These are phyloP conservation scores for Paramarasmius palmivorus DNA, from an alignment of 1,284 basidiomycete species.

Conservation along the genomic window DNA sequence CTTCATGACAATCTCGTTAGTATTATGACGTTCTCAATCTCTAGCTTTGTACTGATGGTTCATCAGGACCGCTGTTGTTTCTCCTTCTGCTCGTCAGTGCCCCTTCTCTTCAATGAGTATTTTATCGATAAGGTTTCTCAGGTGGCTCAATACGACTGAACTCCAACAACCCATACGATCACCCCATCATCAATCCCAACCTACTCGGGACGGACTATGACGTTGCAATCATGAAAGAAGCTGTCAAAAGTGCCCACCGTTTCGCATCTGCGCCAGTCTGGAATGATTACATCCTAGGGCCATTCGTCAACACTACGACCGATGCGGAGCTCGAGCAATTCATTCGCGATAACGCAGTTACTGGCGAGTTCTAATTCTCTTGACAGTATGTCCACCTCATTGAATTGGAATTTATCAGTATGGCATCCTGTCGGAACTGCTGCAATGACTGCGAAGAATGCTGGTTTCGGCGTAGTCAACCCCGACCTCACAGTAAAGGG, in stretches of 20 bases:
- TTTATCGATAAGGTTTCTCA: background rate
- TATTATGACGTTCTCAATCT: too few species aligned
- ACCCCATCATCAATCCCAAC: background rate
- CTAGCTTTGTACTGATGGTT: too few species aligned
- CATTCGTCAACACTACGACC: background rate
- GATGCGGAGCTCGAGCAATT: background rate
- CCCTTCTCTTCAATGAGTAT: background rate
- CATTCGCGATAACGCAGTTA: background rate
- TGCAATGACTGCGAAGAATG: background rate
- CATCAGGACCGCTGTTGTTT: background rate
- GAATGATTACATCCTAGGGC: background rate
- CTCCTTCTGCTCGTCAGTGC: background rate
- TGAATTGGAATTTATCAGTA: too few species aligned
- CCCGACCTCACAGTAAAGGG: background rate
- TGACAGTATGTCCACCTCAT: too few species aligned
- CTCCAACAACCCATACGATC: slow-evolving; percentile 32
- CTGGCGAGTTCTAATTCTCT: too few species aligned
- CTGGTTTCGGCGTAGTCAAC: background rate
- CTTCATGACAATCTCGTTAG: background rate
- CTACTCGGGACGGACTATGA: background rate
- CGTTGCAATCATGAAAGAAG: background rate
- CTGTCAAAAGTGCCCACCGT: background rate
- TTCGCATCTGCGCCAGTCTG: background rate
- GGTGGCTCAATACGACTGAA: slow-evolving; percentile 6
- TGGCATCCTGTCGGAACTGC: background rate